phyloP scores from a whole-genome alignment of 805 yeast genomes.

The Candida verbasci region DNA sequence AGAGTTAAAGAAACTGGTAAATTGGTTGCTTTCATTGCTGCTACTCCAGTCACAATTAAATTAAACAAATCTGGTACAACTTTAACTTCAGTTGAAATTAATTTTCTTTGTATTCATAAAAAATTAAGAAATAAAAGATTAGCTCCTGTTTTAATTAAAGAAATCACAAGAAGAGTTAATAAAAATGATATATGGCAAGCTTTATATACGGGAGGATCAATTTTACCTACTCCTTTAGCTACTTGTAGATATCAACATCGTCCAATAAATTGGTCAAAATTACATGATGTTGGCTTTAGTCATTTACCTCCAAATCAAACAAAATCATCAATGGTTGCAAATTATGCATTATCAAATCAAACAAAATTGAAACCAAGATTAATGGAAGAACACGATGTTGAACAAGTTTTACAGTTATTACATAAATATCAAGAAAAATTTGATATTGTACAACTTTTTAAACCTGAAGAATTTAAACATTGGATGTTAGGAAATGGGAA shows the following conservation, averaged over 20 bases:
- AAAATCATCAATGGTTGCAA: conserved; percentile 59
- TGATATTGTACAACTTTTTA: conserved; percentile 68
- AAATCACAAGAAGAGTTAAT: conserved; percentile 90
- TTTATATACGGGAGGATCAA: conserved; percentile 86
- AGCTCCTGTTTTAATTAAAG: conserved; percentile 91
- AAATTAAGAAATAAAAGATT: conserved; percentile 88
- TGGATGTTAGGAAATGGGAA: conserved; percentile 61
- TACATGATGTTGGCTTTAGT: conserved; percentile 87
- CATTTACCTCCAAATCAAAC: conserved; percentile 71
- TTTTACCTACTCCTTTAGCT: conserved; percentile 88
- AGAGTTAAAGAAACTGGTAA: conserved; percentile 73
- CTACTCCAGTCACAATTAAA: conserved; percentile 70
- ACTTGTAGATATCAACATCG: conserved; percentile 90
- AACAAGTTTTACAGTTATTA: conserved; percentile 57
- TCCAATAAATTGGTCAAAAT: conserved; percentile 86
- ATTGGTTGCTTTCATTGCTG: conserved; percentile 88
- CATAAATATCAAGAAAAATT: conserved; percentile 61
- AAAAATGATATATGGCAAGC: conserved; percentile 90
- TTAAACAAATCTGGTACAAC: conserved; percentile 47
- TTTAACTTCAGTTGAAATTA: conserved; percentile 77
- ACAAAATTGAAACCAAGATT: conserved; percentile 48
- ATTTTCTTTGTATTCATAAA: conserved; percentile 91
- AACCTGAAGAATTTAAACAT: conserved; percentile 67
- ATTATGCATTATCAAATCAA: conserved; percentile 50
- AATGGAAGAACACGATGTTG: conserved; percentile 58